phyloP scores from a whole-genome alignment of 225 moss, liverwort and hornwort genomes.

The Physcomitrellopsis africana region DNA sequence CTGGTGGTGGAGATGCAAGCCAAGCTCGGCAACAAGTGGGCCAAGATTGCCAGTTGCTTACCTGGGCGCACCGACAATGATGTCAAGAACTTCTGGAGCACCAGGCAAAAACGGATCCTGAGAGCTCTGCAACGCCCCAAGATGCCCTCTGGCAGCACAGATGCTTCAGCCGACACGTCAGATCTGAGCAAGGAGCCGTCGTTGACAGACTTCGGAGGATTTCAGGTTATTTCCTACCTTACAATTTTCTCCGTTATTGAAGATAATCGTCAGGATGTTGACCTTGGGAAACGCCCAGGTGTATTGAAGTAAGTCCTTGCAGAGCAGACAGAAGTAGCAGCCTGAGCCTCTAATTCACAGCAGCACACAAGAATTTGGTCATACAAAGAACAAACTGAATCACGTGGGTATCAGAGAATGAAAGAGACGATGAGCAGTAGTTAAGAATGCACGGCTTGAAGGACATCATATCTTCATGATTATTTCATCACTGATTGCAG shows the following conservation, averaged over 20 bases:
- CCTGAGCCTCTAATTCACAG: too few relatives aligned
- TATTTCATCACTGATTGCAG: constrained; percentile 33
- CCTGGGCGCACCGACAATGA: constrained; percentile 96
- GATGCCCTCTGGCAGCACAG: constrained; percentile 79
- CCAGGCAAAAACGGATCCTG: constrained; percentile 86
- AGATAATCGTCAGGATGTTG: constrained; percentile 4
- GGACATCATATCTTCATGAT: too few relatives aligned
- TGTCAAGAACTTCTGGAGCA: constrained; percentile 99
- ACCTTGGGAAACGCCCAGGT: neutral
- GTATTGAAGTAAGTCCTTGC: too few relatives aligned
- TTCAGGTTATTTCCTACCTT: constrained; percentile 62
- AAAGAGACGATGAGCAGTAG: neutral
- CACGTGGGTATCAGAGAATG: constrained; percentile 13
- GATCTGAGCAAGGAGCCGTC: constrained; percentile 86
- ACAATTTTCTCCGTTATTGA: neutral
- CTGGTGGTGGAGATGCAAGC: constrained; percentile 98
- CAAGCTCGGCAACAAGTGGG: constrained; percentile 98
- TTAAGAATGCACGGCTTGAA: too few relatives aligned
- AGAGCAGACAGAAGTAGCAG: neutral
- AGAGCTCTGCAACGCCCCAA: constrained; percentile 91
- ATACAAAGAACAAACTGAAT: constrained; percentile 7
- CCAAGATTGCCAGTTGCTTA: constrained; percentile 93
- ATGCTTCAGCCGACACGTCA: constrained; percentile 88
- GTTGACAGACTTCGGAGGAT: constrained; percentile 58
- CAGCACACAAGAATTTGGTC: neutral